phyloP scores from a whole-genome alignment of 176 grass and related monocot genomes.

The Ampelocalamus luodianensis region DNA sequence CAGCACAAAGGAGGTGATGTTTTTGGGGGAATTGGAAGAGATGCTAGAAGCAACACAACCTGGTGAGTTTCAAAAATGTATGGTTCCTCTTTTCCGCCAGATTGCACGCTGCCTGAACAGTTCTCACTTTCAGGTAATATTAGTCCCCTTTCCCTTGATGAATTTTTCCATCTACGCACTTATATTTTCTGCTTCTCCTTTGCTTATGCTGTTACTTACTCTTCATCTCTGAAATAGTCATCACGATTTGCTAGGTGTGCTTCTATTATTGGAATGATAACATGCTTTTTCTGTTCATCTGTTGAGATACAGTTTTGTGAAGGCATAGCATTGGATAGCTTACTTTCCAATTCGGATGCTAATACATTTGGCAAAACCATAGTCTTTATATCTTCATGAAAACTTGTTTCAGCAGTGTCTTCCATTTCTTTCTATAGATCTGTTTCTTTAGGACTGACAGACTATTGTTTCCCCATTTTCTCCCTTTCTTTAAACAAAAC shows the following conservation, averaged over 20 bases:
- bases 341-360: background rate
- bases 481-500: background rate
- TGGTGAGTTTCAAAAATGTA: constrained; percentile 50
- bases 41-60: constrained; percentile 47
- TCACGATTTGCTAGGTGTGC: constrained; percentile 2
- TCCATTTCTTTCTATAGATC: background rate
- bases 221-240: background rate
- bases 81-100: constrained; percentile 60
- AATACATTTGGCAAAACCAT: background rate
- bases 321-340: background rate
- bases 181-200: background rate
- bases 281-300: background rate
- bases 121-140: constrained; percentile 57
- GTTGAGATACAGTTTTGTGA: background rate
- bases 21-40: constrained; percentile 53
- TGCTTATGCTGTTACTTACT: background rate
- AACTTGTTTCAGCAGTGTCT: background rate
- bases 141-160: background rate
- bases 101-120: constrained; percentile 55
- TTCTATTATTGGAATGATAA: background rate
- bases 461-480: background rate
- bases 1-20: constrained; percentile 52
- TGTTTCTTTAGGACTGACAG: background rate
- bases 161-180: background rate
- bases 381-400: background rate